Conservation (phyloP, 176 grass and related monocot genomes). For the Triticum aestivum region DNA sequence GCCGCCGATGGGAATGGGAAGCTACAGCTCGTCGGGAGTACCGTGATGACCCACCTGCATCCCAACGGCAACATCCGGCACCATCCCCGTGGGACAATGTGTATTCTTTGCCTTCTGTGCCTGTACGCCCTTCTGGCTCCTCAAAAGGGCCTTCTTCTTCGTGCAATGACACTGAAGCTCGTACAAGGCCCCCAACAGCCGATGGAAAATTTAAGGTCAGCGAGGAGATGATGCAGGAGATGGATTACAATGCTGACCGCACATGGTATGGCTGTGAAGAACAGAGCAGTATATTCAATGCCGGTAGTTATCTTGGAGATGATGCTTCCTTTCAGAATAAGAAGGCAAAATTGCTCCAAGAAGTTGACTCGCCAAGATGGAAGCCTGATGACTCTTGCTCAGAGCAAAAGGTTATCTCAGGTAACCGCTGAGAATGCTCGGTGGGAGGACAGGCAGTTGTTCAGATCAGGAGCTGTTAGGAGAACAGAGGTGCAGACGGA, state of each 20-base stretch:
- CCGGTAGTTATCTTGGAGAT: neutral
- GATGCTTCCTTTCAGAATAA: neutral
- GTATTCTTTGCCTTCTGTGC: slow-evolving; percentile 60
- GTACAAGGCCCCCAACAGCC: slow-evolving; percentile 52
- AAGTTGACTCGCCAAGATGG: slow-evolving; percentile 44
- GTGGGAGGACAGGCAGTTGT: slow-evolving; percentile 15
- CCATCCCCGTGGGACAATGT: slow-evolving; percentile 76
- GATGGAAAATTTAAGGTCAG: slow-evolving; percentile 60
- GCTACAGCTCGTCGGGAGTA: slow-evolving; percentile 61
- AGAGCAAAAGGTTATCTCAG: slow-evolving; percentile 87
- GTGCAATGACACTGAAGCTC: slow-evolving; percentile 41
- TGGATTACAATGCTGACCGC: slow-evolving; percentile 85
- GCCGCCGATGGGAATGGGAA: slow-evolving; percentile 82
- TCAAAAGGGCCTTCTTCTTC: slow-evolving; percentile 62
- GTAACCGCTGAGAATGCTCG: slow-evolving; percentile 74
- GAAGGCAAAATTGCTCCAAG: neutral
- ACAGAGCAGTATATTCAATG: neutral
- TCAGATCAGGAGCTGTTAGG: slow-evolving; percentile 88
- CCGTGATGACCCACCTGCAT: slow-evolving; percentile 44
- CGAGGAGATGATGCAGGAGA: slow-evolving; percentile 85
- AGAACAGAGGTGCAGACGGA: slow-evolving; percentile 89
- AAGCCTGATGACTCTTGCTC: slow-evolving; percentile 59
- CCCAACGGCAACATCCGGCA: slow-evolving; percentile 50
- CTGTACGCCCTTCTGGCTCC: slow-evolving; percentile 72
- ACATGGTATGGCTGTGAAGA: neutral